A percentile compares a stretch with the other conserved stretches of the same genome.
phyloP scores from a whole-genome alignment of 345 rosid genomes.

The Populus nigra region DNA sequence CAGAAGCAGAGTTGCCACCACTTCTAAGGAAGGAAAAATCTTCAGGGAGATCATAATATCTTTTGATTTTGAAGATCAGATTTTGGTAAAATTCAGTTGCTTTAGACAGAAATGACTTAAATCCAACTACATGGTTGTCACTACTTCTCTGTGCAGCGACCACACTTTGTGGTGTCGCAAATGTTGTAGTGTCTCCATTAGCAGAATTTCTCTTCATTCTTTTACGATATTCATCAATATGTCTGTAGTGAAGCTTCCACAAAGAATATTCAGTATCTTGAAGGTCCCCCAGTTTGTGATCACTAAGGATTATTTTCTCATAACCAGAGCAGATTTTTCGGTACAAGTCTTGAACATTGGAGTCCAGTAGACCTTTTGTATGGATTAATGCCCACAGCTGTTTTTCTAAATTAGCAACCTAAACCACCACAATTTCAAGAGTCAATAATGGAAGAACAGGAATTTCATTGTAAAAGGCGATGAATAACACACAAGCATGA shows the following conservation, averaged over 20 bases:
- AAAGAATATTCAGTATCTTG: constrained; percentile 80
- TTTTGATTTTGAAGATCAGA: constrained; percentile 45
- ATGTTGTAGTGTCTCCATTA: constrained; percentile 18
- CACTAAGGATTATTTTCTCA: constrained; percentile 52
- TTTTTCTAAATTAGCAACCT: constrained; percentile 68
- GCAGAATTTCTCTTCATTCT: constrained; percentile 44
- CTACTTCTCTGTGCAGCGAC: constrained; percentile 18
- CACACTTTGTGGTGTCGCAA: constrained; percentile 19
- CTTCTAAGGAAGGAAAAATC: constrained; percentile 34
- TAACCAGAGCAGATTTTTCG: constrained; percentile 56
- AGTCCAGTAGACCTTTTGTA: constrained; percentile 49
- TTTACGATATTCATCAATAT: constrained; percentile 87
- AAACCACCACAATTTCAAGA: constrained; percentile 20
- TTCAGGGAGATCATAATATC: constrained; percentile 41
- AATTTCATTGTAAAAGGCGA: not conserved
- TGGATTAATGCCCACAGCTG: constrained; percentile 58
- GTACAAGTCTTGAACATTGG: constrained; percentile 58
- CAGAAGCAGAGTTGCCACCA: constrained; percentile 20
- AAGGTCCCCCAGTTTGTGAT: constrained; percentile 51
- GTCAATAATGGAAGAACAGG: constrained; percentile 15
- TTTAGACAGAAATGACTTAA: constrained; percentile 55
- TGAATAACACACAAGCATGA: constrained; percentile 9
- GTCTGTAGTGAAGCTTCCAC: constrained; percentile 85
- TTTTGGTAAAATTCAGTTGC: constrained; percentile 61
- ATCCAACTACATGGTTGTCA: constrained; percentile 42